These are phyloP conservation scores for Plasmodium chabaudi DNA, from an alignment of 169 alveolate genomes.

Conservation along the genomic window DNA sequence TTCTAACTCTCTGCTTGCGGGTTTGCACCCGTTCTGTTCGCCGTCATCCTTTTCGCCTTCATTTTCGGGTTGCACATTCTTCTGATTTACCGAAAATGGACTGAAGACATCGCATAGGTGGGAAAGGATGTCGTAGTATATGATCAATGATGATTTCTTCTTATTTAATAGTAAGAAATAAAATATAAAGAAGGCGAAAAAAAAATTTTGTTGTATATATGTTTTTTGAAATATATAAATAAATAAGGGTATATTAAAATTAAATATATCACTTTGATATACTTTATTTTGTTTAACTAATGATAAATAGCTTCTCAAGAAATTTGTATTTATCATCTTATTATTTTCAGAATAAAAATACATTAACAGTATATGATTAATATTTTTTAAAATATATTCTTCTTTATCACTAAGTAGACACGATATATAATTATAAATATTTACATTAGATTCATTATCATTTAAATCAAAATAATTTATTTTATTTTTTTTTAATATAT, in stretches of 20 bases:
- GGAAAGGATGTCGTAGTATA: constrained; percentile 30
- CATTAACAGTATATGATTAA: constrained; percentile 37
- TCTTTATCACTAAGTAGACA: constrained; percentile 38
- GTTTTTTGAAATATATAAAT: constrained; percentile 37
- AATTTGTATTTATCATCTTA: constrained; percentile 33
- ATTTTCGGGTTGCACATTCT: too few relatives aligned
- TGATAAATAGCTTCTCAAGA: constrained; percentile 48
- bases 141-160: constrained; percentile 9
- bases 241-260: constrained; percentile 41
- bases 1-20: not conserved
- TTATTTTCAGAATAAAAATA: constrained; percentile 45
- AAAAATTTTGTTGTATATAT: constrained; percentile 35
- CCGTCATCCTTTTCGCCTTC: too few relatives aligned
- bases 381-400: constrained; percentile 49
- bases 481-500: constrained; percentile 37
- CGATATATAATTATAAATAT: constrained; percentile 30
- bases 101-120: constrained; percentile 18
- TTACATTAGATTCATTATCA: constrained; percentile 11
- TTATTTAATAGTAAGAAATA: constrained; percentile 31
- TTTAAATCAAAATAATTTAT: constrained; percentile 25
- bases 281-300: constrained; percentile 54
- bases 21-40: not conserved
- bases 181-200: constrained; percentile 40
- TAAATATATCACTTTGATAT: constrained; percentile 27
- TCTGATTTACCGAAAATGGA: too few relatives aligned